Evolutionary conservation across 169 alveolate species (phyloP).

Genomic region (Perkinsus chesapeaki): DNA sequence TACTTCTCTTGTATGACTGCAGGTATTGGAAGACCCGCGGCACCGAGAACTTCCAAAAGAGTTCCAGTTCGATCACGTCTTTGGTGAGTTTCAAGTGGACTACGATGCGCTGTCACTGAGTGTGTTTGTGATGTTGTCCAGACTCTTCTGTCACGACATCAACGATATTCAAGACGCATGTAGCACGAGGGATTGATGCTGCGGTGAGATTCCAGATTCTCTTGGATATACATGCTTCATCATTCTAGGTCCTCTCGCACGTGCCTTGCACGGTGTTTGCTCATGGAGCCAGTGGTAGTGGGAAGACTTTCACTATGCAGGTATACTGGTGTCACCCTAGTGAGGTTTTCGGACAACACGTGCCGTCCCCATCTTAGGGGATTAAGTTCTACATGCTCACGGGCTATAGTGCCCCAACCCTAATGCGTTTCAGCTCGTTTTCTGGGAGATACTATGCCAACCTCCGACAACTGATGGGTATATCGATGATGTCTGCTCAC

Average conservation of each 20-base stretch:
- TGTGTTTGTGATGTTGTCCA: not conserved
- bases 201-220: not conserved
- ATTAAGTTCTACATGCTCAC: no score
- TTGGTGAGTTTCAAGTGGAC: not conserved
- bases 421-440: no score
- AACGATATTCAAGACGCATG: not conserved
- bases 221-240: not conserved
- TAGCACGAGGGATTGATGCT: not conserved
- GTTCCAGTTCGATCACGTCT: slow-evolving; percentile 27
- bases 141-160: not conserved
- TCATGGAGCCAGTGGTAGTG: slow-evolving; percentile 39
- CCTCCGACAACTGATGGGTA: no score
- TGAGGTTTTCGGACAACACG: no score
- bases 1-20: not conserved
- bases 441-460: no score
- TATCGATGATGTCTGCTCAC: no score
- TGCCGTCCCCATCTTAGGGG: no score
- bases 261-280: slow-evolving; percentile 29
- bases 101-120: not conserved
- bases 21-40: slow-evolving; percentile 34
- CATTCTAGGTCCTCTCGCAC: not conserved
- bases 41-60: slow-evolving; percentile 33
- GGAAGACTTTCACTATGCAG: slow-evolving; percentile 43
- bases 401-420: no score
- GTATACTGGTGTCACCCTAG: no score